Base-by-base conservation (phyloP, 164 flowering plant genomes). In the Sextonia rubra region DNA sequence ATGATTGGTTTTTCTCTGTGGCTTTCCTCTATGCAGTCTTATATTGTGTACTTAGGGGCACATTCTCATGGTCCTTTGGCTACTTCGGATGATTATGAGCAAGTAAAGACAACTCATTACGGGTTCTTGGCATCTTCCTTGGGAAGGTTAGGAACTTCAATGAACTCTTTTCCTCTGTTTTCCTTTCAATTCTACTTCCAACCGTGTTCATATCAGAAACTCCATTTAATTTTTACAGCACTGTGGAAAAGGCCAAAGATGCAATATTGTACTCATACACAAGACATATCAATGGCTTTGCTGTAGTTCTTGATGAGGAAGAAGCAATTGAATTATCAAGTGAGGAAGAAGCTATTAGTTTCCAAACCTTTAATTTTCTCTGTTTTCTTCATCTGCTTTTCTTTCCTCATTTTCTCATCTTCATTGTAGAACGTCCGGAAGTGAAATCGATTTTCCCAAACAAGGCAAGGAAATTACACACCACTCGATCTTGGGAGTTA, bases 401-500 rank as follows among this genome's bases (percentile, higher is more conserved):
- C 9, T 1, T 26, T 20, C 32, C 32, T 52, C 23, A 6, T 68
- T 56, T 17, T 15, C 17, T 37, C 60, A 3, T 67, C 58, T 70
- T 9, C 44, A 25, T 61, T 69, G 73, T 80, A 91, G 97, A 84
- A 73, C 78, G 83, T 37, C 94, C 94, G 15, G 77, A 77, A 17
- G 94, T 91, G 11, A 70, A 86, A 25, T 90, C 97, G 12, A 86
- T 91, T 15, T 84, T 91, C 79, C 37, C 56, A 68, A 83, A 85
- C 83, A 73, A 74, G 24, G 85, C 76, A 60, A 82, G 79, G 22
- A 74, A 83, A 52, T 61, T 90, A 48, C 94, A 88, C 69, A 91
- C 97, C 8, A 90, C 97, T 4, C 72, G 81, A 18, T 83, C 93
- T 27, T 91, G 94, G 94, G 79, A 78, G 2, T 90, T 91, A 69